These are phyloP conservation scores for Linaria vulgaris DNA, from an alignment of 257 asterid genomes.

Conservation along the genomic window DNA sequence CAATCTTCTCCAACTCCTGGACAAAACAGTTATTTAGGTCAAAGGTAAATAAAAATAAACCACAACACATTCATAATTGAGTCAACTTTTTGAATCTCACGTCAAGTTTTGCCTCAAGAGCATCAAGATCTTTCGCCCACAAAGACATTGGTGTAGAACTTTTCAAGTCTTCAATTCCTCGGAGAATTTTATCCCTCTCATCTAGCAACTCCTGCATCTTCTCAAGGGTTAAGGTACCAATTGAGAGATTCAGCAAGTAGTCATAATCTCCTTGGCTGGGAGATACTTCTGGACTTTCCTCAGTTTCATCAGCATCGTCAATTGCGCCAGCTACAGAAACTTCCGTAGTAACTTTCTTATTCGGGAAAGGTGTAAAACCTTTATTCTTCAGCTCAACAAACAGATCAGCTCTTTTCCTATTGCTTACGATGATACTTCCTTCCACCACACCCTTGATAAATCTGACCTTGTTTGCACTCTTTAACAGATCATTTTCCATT, in stretches of 20 bases:
- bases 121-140: conserved; percentile 82
- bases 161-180: conserved; percentile 66
- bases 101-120: conserved; percentile 62
- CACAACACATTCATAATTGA: background rate
- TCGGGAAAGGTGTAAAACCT: conserved; percentile 89
- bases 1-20: conserved; percentile 58
- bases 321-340: conserved; percentile 62
- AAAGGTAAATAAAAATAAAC: background rate
- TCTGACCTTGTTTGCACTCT: conserved; percentile 76
- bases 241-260: conserved; percentile 77
- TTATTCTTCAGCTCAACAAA: conserved; percentile 74
- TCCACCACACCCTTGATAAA: conserved; percentile 78
- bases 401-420: conserved; percentile 79
- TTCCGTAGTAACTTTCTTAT: conserved; percentile 48
- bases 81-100: conserved; percentile 40
- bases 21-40: conserved; percentile 16
- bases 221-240: conserved; percentile 80
- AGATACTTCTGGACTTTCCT: conserved; percentile 43
- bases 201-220: conserved; percentile 70
- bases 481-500: conserved; percentile 68
- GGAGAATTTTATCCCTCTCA: conserved; percentile 60
- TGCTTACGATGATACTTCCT: conserved; percentile 84
- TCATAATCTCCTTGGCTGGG: conserved; percentile 72
- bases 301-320: conserved; percentile 68
- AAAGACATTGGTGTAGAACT: conserved; percentile 57